Conservation (phyloP, 139 green algal species). For the Chlorella vulgaris region DNA sequence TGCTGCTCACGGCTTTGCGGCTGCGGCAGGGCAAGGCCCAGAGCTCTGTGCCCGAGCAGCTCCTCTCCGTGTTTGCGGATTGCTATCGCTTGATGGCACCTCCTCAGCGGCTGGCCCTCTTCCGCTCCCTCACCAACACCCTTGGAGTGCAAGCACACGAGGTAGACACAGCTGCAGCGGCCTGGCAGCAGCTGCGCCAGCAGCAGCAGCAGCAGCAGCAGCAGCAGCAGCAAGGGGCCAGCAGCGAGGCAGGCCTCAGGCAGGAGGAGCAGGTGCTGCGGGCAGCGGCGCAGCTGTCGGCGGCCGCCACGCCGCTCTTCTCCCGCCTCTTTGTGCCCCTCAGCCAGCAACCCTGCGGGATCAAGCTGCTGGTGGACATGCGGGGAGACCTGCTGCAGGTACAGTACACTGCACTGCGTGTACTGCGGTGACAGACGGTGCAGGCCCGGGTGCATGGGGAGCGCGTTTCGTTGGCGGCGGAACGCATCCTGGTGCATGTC, state of each 20-base stretch:
- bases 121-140: conserved; percentile 41
- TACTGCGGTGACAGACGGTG: too few species aligned
- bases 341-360: conserved; percentile 62
- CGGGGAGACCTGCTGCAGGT: conserved; percentile 63
- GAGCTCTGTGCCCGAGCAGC: conserved; percentile 42
- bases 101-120: conserved; percentile 18
- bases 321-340: conserved; percentile 64
- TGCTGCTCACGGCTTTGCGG: conserved; percentile 37
- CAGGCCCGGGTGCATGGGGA: too few species aligned
- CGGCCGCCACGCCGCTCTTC: conserved; percentile 64
- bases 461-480: too few species aligned
- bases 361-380: conserved; percentile 76
- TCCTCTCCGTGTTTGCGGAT: conserved; percentile 29
- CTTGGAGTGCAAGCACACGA: conserved; percentile 43
- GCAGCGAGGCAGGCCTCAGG: not conserved
- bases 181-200: conserved; percentile 26
- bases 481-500: too few species aligned
- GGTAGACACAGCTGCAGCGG: conserved; percentile 30
- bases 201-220: not conserved
- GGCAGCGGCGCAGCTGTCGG: conserved; percentile 42
- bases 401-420: too few species aligned
- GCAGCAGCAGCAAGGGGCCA: not conserved
- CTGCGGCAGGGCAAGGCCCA: conserved; percentile 34
- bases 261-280: conserved; percentile 5
- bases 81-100: conserved; percentile 21